Percentiles rank a stretch among this genome's conserved stretches.
Conservation (phyloP, 2,329 filamentous ascomycete genomes). For the Neurospora crassa region DNA sequence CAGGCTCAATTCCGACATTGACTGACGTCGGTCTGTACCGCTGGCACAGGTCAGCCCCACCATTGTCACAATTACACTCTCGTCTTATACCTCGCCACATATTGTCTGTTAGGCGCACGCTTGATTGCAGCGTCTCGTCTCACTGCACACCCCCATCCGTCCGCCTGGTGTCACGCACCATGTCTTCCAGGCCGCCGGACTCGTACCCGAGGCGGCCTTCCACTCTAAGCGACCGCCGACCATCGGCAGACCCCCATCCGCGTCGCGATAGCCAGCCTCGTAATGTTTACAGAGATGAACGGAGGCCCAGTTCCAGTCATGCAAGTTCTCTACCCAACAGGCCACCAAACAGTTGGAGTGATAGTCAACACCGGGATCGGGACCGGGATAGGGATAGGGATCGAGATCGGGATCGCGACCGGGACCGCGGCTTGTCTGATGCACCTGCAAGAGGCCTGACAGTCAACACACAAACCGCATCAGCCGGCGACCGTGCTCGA, state of each 20-base stretch:
- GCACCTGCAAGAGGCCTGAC: neutral
- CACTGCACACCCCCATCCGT: neutral
- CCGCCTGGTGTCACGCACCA: neutral
- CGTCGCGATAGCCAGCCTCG: slow-evolving; percentile 6
- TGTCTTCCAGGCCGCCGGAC: neutral
- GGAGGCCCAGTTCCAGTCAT: slow-evolving; percentile 1
- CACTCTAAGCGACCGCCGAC: slow-evolving; percentile 10
- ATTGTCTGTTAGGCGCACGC: neutral
- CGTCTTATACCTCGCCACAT: neutral
- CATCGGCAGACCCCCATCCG: slow-evolving; percentile 4
- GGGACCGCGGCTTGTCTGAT: neutral
- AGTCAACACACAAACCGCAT: neutral
- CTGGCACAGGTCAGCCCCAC: neutral
- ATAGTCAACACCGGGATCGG: slow-evolving; percentile 5
- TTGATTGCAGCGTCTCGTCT: neutral
- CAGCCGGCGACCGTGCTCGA: neutral
- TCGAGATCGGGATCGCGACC: neutral
- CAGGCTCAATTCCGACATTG: neutral
- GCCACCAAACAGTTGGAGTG: neutral
- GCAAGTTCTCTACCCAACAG: slow-evolving; percentile 3
- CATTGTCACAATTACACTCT: neutral
- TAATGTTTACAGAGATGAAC: slow-evolving; percentile 6
- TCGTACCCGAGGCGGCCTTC: slow-evolving; percentile 13
- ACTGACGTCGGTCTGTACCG: neutral
- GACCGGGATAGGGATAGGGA: slow-evolving; percentile 9